These are phyloP conservation scores for Naegleria fowleri DNA, from an alignment of 208 protist species.

Conservation along the genomic window DNA sequence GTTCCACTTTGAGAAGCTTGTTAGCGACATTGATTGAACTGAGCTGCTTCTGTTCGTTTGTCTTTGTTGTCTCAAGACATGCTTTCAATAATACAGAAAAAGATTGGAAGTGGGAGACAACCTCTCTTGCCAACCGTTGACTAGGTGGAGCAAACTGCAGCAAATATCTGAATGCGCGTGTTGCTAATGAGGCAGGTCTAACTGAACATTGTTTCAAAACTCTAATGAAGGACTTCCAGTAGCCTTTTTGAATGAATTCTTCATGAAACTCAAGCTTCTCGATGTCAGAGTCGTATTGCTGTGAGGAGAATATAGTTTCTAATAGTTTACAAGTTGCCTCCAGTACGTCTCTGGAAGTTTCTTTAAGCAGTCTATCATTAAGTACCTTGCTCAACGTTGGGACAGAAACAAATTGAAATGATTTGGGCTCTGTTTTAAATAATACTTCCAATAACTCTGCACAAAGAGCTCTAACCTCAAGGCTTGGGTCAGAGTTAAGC, in stretches of 20 bases:
- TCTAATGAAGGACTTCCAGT: neutral
- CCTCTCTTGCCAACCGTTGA: neutral
- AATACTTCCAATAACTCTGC: conserved; percentile 1
- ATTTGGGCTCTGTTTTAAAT: neutral
- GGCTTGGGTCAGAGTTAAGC: neutral
- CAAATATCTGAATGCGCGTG: neutral
- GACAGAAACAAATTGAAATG: neutral
- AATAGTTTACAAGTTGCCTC: conserved; percentile 13
- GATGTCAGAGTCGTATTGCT: neutral
- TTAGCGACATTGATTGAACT: neutral
- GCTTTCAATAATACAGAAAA: neutral
- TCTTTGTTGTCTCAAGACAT: neutral
- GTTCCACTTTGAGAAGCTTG: neutral
- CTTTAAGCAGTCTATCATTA: neutral
- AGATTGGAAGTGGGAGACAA: neutral
- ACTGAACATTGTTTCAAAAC: neutral
- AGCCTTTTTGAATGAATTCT: neutral
- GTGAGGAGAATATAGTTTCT: neutral
- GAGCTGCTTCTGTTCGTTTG: neutral
- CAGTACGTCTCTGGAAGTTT: neutral
- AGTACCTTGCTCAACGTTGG: neutral
- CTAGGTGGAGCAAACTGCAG: neutral
- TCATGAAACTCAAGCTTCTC: neutral
- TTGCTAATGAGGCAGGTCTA: neutral
- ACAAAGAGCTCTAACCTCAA: neutral